phyloP scores from a whole-genome alignment of 257 asterid genomes.

The Gentiana macrophylla region DNA sequence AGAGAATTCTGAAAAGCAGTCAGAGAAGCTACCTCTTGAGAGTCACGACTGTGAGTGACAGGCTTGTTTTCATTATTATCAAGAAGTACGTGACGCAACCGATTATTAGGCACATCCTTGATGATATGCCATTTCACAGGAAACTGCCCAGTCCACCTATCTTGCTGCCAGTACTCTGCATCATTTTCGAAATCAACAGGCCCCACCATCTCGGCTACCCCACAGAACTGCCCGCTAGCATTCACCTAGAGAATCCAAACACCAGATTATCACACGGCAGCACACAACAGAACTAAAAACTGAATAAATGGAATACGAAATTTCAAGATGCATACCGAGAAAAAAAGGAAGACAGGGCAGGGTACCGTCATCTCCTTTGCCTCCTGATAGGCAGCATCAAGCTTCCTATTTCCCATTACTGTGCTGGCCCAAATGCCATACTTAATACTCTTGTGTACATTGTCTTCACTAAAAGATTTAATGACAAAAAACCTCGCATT shows the following conservation, averaged over 20 bases:
- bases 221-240: conserved; percentile 99
- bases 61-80: conserved; percentile 99
- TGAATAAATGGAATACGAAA: too few species aligned
- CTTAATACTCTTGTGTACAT: conserved; percentile 90
- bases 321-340: conserved; percentile 52
- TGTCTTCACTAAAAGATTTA: conserved; percentile 97
- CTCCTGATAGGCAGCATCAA: conserved; percentile 86
- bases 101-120: conserved; percentile 92
- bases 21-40: conserved; percentile 63
- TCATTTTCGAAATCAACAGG: conserved; percentile 81
- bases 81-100: conserved; percentile 83
- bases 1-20: too few species aligned
- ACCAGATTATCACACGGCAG: conserved; percentile 6
- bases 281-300: not conserved
- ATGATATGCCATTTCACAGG: conserved; percentile 93
- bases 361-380: conserved; percentile 52
- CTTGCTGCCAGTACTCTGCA: conserved; percentile 99
- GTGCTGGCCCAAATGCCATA: conserved; percentile 97
- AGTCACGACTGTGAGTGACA: conserved; percentile 98
- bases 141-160: conserved; percentile 98
- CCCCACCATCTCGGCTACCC: conserved; percentile 97
- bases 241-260: conserved; percentile 54
- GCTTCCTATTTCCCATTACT: conserved; percentile 86
- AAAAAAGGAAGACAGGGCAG: conserved; percentile 83
- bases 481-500: conserved; percentile 81